A percentile compares a stretch with the other conserved stretches of the same genome.
Conservation (phyloP, 2,329 filamentous ascomycete genomes). For the Pseudogymnoascus verrucosus region DNA sequence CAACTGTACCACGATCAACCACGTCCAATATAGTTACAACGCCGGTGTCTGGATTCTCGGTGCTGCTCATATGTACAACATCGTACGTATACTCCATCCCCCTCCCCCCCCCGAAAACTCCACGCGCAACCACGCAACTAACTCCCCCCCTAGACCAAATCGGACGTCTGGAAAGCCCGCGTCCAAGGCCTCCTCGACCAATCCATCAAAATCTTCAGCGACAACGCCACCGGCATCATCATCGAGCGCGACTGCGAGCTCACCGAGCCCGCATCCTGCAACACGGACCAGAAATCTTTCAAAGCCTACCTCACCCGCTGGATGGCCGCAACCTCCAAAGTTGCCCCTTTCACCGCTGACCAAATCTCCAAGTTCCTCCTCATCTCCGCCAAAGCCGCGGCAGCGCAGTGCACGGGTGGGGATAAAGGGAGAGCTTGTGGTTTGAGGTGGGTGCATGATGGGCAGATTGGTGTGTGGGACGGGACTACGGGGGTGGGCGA, state of each 20-base stretch:
- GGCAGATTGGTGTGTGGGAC: conserved; percentile 30
- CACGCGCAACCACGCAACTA: conserved; percentile 20
- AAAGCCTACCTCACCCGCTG: conserved; percentile 58
- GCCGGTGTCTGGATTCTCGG: conserved; percentile 55
- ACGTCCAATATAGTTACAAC: conserved; percentile 63
- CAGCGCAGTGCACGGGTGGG: conserved; percentile 44
- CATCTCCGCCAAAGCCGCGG: conserved; percentile 46
- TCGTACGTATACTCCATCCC: conserved; percentile 35
- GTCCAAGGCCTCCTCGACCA: conserved; percentile 28
- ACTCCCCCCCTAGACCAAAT: conserved; percentile 28
- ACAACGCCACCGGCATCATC: conserved; percentile 44
- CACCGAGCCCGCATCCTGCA: conserved; percentile 38
- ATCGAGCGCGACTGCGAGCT: conserved; percentile 53
- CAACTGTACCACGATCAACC: conserved; percentile 45
- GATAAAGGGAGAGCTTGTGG: conserved; percentile 36
- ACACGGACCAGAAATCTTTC: conserved; percentile 57
- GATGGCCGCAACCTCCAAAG: conserved; percentile 47
- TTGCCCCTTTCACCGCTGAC: conserved; percentile 46
- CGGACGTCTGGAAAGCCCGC: conserved; percentile 31
- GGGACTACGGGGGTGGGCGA: conserved; percentile 44
- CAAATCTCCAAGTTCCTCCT: conserved; percentile 42
- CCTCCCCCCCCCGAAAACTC: conserved; percentile 57
- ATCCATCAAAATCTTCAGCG: conserved; percentile 29
- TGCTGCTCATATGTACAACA: conserved; percentile 37
- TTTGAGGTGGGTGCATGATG: conserved; percentile 34